A percentile compares a stretch with the other conserved stretches of the same genome.
Evolutionary conservation across 768 basidiomycete genomes (phyloP).

Genomic region (Fibroporia radiculosa): DNA sequence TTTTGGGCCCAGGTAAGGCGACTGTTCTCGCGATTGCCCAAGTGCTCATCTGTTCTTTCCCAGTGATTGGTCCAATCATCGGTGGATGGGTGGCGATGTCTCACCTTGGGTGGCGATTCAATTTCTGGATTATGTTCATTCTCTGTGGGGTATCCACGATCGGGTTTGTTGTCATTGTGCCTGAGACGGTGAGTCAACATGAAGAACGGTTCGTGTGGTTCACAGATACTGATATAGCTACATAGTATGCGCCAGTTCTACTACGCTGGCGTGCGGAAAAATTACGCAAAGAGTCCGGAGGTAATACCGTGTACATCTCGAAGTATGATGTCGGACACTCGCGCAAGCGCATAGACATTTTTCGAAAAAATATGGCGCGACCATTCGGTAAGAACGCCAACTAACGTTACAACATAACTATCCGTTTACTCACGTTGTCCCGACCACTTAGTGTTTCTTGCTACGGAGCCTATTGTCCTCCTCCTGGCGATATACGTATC

Average conservation of each 20-base stretch:
- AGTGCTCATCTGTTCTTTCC: neutral
- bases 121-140: constrained; percentile 60
- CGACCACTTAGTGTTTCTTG: constrained; percentile 44
- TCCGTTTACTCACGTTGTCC: too few species aligned
- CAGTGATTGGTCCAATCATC: constrained; percentile 60
- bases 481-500: constrained; percentile 51
- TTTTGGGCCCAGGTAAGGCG: constrained; percentile 46
- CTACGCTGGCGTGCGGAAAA: constrained; percentile 43
- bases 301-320: constrained; percentile 38
- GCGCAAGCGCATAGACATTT: constrained; percentile 33
- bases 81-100: constrained; percentile 52
- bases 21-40: neutral
- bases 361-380: constrained; percentile 43
- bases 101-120: constrained; percentile 49
- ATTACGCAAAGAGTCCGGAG: constrained; percentile 34
- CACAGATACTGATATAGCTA: neutral
- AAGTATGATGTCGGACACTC: constrained; percentile 39
- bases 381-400: constrained; percentile 44
- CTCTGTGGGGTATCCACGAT: constrained; percentile 40
- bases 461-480: constrained; percentile 58
- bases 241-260: constrained; percentile 52
- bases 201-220: neutral
- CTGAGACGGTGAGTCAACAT: constrained; percentile 43
- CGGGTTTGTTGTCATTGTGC: constrained; percentile 38
- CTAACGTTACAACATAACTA: neutral